Conservation (phyloP, 169 alveolate genomes). For the Cryptosporidium felis region DNA sequence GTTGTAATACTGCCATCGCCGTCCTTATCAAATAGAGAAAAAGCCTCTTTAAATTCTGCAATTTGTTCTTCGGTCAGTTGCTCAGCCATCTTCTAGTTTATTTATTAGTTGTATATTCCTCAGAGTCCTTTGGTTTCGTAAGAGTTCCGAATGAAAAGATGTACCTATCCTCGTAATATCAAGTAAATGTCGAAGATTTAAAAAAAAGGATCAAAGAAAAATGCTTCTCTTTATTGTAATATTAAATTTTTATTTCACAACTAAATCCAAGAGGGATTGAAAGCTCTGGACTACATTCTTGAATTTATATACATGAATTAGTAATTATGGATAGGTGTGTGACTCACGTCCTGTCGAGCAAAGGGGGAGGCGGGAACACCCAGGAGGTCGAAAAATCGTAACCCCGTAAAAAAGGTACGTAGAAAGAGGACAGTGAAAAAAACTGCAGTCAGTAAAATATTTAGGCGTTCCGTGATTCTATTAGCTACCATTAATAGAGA, state of each 20-base stretch:
- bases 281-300: too few relatives aligned
- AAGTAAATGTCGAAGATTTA: too few relatives aligned
- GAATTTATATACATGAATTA: conserved; percentile 28
- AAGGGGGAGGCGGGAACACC: conserved; percentile 60
- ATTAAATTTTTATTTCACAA: too few relatives aligned
- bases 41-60: conserved; percentile 99
- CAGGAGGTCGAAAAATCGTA: not conserved
- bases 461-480: not conserved
- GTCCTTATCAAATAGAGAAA: conserved; percentile 99
- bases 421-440: not conserved
- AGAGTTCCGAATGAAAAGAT: too few relatives aligned
- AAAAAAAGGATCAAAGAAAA: too few relatives aligned
- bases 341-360: conserved; percentile 57
- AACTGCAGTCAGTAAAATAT: not conserved
- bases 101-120: too few relatives aligned
- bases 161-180: too few relatives aligned
- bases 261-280: too few relatives aligned
- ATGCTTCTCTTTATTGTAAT: too few relatives aligned
- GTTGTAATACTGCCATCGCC: conserved; percentile 97
- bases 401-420: not conserved
- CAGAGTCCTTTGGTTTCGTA: too few relatives aligned
- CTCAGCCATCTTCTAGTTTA: conserved; percentile 91
- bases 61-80: conserved; percentile 98
- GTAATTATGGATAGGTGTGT: conserved; percentile 69
- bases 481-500: not conserved